Base-by-base conservation (phyloP, 805 yeast genomes). In the Brettanomyces anomalus region DNA sequence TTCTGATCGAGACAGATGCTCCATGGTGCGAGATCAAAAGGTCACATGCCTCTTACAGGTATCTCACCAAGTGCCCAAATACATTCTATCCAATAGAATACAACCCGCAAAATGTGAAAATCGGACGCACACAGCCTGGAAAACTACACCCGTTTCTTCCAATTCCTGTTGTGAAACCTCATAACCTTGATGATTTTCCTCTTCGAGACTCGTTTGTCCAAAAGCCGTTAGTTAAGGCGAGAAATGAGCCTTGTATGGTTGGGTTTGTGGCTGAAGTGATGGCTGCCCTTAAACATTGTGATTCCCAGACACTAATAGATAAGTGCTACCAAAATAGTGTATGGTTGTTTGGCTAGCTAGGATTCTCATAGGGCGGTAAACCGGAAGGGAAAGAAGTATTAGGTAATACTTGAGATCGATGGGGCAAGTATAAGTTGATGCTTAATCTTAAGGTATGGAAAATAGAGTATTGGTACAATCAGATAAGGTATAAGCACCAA, bases 11-110 rank as follows among this genome's bases (percentile, higher is more conserved):
- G 58, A 90, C 97, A 0, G 98, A 93, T 63, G 88, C 97, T 3
- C 98, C 99, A 1, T 93, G 98, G 98, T 93, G 99, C 66, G 97
- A 89, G 56, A 77, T 93, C 37, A 71, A 94, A 45, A 84, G 77
- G 50, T 72, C 93, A 8, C 96, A 87, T 58, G 86, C 87, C 2
- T 74, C 93, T 14, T 77, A 75, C 61, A 65, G 75, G 48, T 71
- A 67, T 47, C 57, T 88, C 26, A 62, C 77, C 0, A 54, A 65
- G 7, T 74, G 76, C 48, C 85, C 85, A 3, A 79, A 76, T 53
- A 64, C 59, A 14, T 74, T 66, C 43, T 80, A 77, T 49, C 85
- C 85, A 56, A 16, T 47, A 28, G 57, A 56, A 19, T 49, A 52
- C 42, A n/a, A 16, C 8, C 7, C 18, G 15, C 51, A 33, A 52